Conservation (phyloP, 495 filamentous ascomycete genomes). For the Neurospora sp. region DNA sequence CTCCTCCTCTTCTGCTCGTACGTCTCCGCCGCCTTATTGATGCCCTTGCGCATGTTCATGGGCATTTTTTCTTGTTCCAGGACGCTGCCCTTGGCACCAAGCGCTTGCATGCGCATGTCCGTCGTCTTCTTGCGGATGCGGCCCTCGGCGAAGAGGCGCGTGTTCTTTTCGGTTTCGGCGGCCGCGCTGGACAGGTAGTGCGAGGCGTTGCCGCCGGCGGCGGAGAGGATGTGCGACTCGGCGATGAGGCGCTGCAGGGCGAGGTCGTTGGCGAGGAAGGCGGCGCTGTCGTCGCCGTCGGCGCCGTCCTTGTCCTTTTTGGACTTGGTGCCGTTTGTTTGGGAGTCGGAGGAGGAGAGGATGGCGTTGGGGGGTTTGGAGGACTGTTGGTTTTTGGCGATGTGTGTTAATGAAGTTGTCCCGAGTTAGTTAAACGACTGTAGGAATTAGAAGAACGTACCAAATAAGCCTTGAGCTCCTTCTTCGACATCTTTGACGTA, state of each 20-base stretch:
- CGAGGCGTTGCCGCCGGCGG: constrained; percentile 44
- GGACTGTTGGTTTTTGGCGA: constrained; percentile 29
- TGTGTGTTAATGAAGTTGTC: constrained; percentile 24
- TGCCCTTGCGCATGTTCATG: constrained; percentile 68
- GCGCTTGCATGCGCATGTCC: constrained; percentile 67
- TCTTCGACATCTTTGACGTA: constrained; percentile 45
- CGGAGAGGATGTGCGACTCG: constrained; percentile 86
- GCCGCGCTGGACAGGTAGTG: constrained; percentile 21
- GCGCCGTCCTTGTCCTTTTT: constrained; percentile 27
- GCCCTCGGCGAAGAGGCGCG: constrained; percentile 25
- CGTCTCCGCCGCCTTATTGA: constrained; percentile 49
- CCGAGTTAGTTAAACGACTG: background rate
- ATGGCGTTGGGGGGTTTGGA: constrained; percentile 30
- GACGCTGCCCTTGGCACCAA: constrained; percentile 69
- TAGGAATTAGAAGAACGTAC: constrained; percentile 30
- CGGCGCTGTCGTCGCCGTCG: constrained; percentile 39
- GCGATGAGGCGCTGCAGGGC: constrained; percentile 78
- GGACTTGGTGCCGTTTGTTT: constrained; percentile 16
- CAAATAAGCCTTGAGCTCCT: constrained; percentile 70
- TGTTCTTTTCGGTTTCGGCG: constrained; percentile 11
- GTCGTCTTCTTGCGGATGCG: constrained; percentile 57
- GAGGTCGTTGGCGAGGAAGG: constrained; percentile 76
- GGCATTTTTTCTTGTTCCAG: constrained; percentile 76
- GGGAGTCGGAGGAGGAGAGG: constrained; percentile 11
- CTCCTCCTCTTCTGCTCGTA: constrained; percentile 61